Evolutionary conservation across 2,329 filamentous ascomycete genomes (phyloP).

Genomic region (Sporothrix brasiliensis): DNA sequence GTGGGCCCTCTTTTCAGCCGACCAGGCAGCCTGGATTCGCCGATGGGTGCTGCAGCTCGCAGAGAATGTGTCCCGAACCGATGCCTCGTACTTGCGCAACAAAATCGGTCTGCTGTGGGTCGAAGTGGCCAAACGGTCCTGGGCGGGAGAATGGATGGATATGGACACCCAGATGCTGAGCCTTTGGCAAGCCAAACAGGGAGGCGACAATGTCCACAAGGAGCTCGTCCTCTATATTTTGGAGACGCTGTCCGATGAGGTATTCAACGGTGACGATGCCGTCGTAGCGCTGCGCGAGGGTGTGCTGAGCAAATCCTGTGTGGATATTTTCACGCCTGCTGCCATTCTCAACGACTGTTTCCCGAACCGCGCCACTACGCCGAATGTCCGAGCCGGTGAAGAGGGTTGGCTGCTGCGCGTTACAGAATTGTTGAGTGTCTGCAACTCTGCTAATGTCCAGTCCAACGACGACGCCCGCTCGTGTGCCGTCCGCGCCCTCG

Average conservation of each 20-base stretch:
- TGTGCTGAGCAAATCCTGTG: conserved; percentile 82
- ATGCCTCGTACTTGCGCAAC: conserved; percentile 84
- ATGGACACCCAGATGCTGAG: conserved; percentile 85
- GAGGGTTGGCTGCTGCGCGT: conserved; percentile 88
- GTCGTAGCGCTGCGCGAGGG: conserved; percentile 81
- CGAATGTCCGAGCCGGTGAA: conserved; percentile 72
- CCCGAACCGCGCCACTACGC: conserved; percentile 68
- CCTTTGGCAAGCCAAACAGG: conserved; percentile 74
- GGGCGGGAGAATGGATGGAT: conserved; percentile 90
- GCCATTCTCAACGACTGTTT: conserved; percentile 74
- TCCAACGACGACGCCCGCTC: conserved; percentile 67
- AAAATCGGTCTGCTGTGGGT: conserved; percentile 95
- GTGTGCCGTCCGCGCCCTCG: conserved; percentile 75
- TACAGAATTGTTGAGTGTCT: conserved; percentile 72
- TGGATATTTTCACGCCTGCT: conserved; percentile 89
- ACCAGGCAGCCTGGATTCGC: conserved; percentile 70
- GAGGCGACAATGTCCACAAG: conserved; percentile 66
- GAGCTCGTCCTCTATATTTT: conserved; percentile 86
- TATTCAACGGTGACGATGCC: conserved; percentile 88
- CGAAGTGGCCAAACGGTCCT: conserved; percentile 88
- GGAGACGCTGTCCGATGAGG: conserved; percentile 90
- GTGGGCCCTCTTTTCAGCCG: conserved; percentile 72
- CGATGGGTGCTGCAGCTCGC: conserved; percentile 80
- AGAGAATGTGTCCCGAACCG: conserved; percentile 67
- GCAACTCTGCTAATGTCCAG: conserved; percentile 66